Evolutionary conservation across 805 yeast species (phyloP), one percentile per base, ranked within the genome.

Genomic region (Candida vartiovaarae): DNA sequence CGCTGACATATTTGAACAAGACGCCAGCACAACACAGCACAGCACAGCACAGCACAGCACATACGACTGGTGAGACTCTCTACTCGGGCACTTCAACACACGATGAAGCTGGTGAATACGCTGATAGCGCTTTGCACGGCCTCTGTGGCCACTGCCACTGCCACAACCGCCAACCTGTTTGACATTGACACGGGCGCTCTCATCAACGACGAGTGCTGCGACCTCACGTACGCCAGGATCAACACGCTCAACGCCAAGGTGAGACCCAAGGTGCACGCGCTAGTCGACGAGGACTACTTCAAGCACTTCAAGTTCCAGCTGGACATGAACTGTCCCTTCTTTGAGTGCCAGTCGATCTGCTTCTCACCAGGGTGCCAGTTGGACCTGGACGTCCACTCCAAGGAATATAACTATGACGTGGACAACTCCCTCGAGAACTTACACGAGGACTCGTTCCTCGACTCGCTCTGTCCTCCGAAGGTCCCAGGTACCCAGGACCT

Each of bases 311-410:
- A 56, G 41, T 93, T 87, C 70, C 82, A 88, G 60, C 74, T 93
- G 43, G 89, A 93, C 57, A 70, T 93, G 45, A 87, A 80, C 63
- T 58, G 99, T 63, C 91, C 95, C 27, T 58, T 89, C 84, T 61
- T 85, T 87, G 89, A 78, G 78, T 51, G 88, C 81, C 53, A 78
- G 71, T 56, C 60, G 4, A 57, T 58, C 37, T 58, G 62, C 37
- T 58, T 58, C 42, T 54, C 58, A 35, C 60, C 60, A 11, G 56
- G 53, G 6, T 58, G 62, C 36, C 58, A 54, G 35, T 41, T 58
- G 4, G 62, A 58, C 41, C 40, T 58, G n/a, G 62, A 58, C 36
- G 60, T 58, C 23, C 62, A 57, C 38, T 47, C 59, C 3, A 39
- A 48, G 34, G 59, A 54, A 32, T 55, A 55, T 35, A 49, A 58